Evolutionary conservation across 2,329 filamentous ascomycete genomes (phyloP).

Genomic region (Cryphonectria carpinicola): DNA sequence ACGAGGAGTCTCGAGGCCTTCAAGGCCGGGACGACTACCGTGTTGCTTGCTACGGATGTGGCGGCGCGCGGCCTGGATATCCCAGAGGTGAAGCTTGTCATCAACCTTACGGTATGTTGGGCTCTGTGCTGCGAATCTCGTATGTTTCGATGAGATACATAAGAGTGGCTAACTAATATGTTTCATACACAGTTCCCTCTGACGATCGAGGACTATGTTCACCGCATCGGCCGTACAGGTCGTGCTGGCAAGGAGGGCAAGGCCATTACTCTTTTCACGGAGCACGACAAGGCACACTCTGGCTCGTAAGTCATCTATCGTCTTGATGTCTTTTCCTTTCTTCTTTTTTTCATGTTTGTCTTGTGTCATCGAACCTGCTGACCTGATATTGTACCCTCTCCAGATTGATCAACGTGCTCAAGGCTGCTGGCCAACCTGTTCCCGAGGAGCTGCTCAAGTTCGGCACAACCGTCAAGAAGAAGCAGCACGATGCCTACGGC

Average conservation of each 20-base stretch:
- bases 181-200: constrained; percentile 71
- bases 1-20: constrained; percentile 87
- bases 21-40: constrained; percentile 79
- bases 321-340: background rate
- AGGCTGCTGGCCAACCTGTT: constrained; percentile 84
- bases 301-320: constrained; percentile 69
- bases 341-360: background rate
- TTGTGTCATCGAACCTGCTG: constrained; percentile 29
- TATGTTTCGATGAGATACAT: background rate
- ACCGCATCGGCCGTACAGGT: constrained; percentile 93
- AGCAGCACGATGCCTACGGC: constrained; percentile 92
- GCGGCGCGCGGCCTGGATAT: constrained; percentile 94
- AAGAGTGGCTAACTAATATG: constrained; percentile 13
- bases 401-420: constrained; percentile 91
- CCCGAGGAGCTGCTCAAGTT: constrained; percentile 93
- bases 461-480: constrained; percentile 98
- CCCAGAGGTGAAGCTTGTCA: constrained; percentile 89
- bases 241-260: constrained; percentile 87
- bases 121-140: constrained; percentile 6
- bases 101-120: constrained; percentile 77
- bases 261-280: constrained; percentile 92
- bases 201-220: constrained; percentile 96
- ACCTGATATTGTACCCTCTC: constrained; percentile 27
- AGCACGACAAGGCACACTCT: constrained; percentile 90
- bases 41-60: constrained; percentile 94